phyloP scores from a whole-genome alignment of 1,284 basidiomycete genomes.

The Cutaneotrichosporon cutaneum region DNA sequence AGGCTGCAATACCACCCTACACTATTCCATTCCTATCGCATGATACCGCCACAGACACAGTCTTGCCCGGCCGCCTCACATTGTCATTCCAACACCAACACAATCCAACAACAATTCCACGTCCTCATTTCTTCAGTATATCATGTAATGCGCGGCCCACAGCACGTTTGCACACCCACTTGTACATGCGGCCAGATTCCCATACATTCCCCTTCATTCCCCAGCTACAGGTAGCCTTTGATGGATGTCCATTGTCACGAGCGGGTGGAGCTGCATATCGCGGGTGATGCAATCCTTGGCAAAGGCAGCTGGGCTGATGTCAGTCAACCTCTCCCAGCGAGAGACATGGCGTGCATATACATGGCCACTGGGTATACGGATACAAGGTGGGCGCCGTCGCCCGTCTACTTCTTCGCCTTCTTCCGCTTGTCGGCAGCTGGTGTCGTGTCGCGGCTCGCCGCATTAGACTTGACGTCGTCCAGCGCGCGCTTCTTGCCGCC shows the following conservation, averaged over 20 bases:
- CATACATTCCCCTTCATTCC: constrained; percentile 1
- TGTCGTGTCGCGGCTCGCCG: constrained; percentile 45
- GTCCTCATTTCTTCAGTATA: constrained; percentile 4
- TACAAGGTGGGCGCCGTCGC: neutral
- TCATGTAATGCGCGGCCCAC: constrained; percentile 5
- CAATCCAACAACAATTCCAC: neutral
- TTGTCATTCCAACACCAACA: constrained; percentile 1
- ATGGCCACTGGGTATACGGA: constrained; percentile 3
- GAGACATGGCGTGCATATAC: constrained; percentile 5
- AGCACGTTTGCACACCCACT: neutral
- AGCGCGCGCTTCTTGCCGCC: constrained; percentile 54
- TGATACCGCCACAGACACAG: neutral
- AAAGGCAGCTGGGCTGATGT: too few species aligned
- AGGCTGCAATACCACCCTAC: neutral
- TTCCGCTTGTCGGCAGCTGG: constrained; percentile 37
- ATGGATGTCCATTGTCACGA: constrained; percentile 6
- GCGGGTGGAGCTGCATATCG: too few species aligned
- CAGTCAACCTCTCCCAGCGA: too few species aligned
- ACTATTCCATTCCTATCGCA: neutral
- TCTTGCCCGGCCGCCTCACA: neutral
- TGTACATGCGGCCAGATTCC: constrained; percentile 7
- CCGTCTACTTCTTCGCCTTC: constrained; percentile 38
- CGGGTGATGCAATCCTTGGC: too few species aligned
- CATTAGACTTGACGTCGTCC: constrained; percentile 52
- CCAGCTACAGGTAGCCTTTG: constrained; percentile 8